Evolutionary conservation across 306 rosid species (phyloP).

Genomic region (Arachis stenosperma): DNA sequence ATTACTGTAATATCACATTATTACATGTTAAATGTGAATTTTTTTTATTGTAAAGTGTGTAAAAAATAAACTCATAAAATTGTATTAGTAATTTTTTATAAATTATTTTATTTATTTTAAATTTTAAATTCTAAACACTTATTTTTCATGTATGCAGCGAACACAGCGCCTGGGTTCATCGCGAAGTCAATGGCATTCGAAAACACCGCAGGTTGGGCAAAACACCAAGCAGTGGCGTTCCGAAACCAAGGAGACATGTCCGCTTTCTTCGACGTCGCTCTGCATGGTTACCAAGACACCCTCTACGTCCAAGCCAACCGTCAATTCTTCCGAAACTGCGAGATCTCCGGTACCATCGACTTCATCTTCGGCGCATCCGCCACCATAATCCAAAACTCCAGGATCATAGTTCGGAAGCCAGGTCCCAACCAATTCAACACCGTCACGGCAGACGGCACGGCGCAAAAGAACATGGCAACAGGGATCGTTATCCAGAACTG

Average conservation of each 20-base stretch:
- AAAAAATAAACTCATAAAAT: no score
- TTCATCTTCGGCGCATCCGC: conserved; percentile 67
- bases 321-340: conserved; percentile 82
- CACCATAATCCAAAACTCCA: conserved; percentile 59
- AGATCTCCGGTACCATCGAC: conserved; percentile 74
- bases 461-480: conserved; percentile 23
- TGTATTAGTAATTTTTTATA: no score
- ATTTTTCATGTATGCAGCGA: conserved; percentile 29
- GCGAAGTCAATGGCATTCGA: conserved; percentile 63
- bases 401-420: conserved; percentile 59
- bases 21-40: no score
- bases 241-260: conserved; percentile 63
- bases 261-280: conserved; percentile 56
- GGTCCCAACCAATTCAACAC: conserved; percentile 53
- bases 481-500: conserved; percentile 73
- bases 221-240: conserved; percentile 84
- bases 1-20: no score
- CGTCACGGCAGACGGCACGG: conserved; percentile 67
- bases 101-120: no score
- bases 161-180: conserved; percentile 53
- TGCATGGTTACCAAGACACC: conserved; percentile 73
- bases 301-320: conserved; percentile 59
- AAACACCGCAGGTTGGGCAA: conserved; percentile 65
- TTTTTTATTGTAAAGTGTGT: no score
- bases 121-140: background rate